phyloP scores from a whole-genome alignment of 305 asterid genomes.

The Andrographis paniculata region DNA sequence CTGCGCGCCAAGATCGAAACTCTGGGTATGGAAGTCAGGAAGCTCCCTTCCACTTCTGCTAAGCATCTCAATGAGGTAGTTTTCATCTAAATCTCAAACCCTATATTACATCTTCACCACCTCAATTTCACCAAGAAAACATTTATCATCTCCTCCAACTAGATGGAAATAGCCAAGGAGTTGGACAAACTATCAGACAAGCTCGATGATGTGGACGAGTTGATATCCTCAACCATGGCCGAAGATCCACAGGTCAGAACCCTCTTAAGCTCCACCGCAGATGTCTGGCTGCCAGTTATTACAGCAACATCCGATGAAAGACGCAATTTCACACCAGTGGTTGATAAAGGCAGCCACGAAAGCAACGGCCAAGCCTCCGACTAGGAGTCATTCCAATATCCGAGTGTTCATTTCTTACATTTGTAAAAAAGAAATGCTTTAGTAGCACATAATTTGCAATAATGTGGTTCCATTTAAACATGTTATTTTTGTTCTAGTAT shows the following conservation, averaged over 20 bases:
- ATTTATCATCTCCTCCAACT: slow-evolving; percentile 10
- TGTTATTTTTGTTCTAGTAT: too few species aligned
- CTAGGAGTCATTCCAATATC: slow-evolving; percentile 21
- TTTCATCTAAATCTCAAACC: background rate
- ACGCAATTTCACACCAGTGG: slow-evolving; percentile 37
- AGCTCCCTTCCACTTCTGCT: slow-evolving; percentile 62
- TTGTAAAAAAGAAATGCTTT: too few species aligned
- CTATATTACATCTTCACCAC: background rate
- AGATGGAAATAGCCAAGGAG: slow-evolving; percentile 82
- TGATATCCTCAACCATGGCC: slow-evolving; percentile 77
- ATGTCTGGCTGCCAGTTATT: slow-evolving; percentile 87
- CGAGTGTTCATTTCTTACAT: too few species aligned
- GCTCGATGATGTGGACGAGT: slow-evolving; percentile 69
- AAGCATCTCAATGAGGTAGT: slow-evolving; percentile 28
- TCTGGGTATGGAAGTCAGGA: slow-evolving; percentile 62
- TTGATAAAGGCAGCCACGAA: slow-evolving; percentile 33
- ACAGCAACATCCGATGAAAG: slow-evolving; percentile 83
- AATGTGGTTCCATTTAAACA: background rate
- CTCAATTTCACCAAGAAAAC: background rate
- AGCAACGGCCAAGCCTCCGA: slow-evolving; percentile 33
- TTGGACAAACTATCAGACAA: slow-evolving; percentile 74
- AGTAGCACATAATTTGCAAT: background rate
- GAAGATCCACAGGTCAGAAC: slow-evolving; percentile 63
- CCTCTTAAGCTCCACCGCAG: slow-evolving; percentile 71
- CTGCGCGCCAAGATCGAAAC: slow-evolving; percentile 81